These are phyloP conservation scores for Trypanosoma rangeli DNA, from an alignment of 208 protist genomes.

Conservation along the genomic window DNA sequence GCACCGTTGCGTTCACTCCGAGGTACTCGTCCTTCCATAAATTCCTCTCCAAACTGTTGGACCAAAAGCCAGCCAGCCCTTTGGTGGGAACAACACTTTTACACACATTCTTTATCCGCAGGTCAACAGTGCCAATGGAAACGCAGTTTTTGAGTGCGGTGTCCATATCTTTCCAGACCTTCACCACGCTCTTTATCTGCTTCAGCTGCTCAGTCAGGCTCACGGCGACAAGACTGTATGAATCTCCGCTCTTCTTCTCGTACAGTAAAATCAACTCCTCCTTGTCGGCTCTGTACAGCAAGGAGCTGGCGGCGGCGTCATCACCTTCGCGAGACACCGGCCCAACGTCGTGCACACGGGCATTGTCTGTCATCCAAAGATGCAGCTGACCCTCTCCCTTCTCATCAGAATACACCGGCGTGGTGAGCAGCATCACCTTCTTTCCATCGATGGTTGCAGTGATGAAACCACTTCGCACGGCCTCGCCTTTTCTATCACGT, in stretches of 20 bases:
- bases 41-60: background rate
- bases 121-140: no score
- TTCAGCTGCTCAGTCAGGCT: background rate
- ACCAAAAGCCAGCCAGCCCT: conserved; percentile 10
- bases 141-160: background rate
- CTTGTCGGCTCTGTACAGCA: background rate
- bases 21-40: conserved; percentile 10
- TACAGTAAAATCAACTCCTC: no score
- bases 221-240: no score
- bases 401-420: no score
- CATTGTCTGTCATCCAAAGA: conserved; percentile 15
- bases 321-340: background rate
- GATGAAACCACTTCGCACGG: background rate
- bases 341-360: conserved; percentile 1
- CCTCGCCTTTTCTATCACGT: no score
- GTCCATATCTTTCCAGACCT: background rate
- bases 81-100: background rate
- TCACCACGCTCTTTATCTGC: background rate
- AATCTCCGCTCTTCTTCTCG: no score
- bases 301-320: no score
- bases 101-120: no score
- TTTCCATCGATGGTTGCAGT: conserved; percentile 1
- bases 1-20: conserved; percentile 2
- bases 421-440: conserved; percentile 6
- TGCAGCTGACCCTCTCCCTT: background rate